Percentiles rank a stretch among this genome's conserved stretches.
These are phyloP conservation scores for Saccharomycopsis sp. DNA, from an alignment of 805 yeast genomes.

Conservation along the genomic window DNA sequence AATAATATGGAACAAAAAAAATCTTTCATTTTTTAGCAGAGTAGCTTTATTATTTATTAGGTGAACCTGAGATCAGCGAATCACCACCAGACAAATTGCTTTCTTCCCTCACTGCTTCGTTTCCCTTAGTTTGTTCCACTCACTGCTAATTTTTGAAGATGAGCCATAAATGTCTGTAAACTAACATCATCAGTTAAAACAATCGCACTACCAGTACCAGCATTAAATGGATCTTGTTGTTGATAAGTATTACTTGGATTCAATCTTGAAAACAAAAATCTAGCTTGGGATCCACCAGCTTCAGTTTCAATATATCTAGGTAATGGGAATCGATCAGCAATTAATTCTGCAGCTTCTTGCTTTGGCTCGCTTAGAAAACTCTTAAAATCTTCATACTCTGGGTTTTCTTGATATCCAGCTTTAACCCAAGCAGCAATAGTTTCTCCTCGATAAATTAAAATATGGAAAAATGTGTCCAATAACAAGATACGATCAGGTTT, in stretches of 20 bases:
- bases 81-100: neutral
- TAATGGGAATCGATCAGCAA: constrained; percentile 61
- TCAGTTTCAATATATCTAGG: constrained; percentile 70
- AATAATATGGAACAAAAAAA: too few relatives aligned
- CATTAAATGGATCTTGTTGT: constrained; percentile 26
- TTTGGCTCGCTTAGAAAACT: constrained; percentile 56
- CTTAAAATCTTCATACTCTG: constrained; percentile 52
- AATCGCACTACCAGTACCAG: constrained; percentile 46
- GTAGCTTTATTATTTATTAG: neutral
- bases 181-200: constrained; percentile 96
- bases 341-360: constrained; percentile 55
- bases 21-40: too few relatives aligned
- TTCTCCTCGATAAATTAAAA: constrained; percentile 60
- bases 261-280: constrained; percentile 61
- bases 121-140: constrained; percentile 29
- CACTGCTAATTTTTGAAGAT: constrained; percentile 87
- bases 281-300: constrained; percentile 71
- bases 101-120: neutral
- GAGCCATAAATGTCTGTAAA: constrained; percentile 90
- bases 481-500: constrained; percentile 50
- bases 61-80: neutral
- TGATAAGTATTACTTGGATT: constrained; percentile 59
- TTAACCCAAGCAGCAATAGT: constrained; percentile 62
- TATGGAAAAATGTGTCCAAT: constrained; percentile 64
- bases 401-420: constrained; percentile 53